These are phyloP conservation scores for Teunomyces tritomae DNA, from an alignment of 805 yeast genomes.

Conservation along the genomic window DNA sequence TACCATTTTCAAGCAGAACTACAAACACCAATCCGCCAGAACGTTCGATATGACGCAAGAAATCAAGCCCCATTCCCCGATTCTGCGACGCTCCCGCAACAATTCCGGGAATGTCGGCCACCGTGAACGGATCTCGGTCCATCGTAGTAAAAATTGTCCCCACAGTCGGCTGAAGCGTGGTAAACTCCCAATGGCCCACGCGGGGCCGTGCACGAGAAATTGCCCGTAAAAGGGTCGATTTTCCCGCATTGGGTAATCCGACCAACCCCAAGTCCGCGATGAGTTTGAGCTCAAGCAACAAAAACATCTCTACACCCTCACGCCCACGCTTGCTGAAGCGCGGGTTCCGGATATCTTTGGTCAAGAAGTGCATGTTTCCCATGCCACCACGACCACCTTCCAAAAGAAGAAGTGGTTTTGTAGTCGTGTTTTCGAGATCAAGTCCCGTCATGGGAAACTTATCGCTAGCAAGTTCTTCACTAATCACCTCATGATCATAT, in stretches of 20 bases:
- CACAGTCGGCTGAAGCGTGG: slow-evolving; percentile 86
- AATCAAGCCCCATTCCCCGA: slow-evolving; percentile 91
- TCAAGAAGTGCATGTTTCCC: slow-evolving; percentile 94
- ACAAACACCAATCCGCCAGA: slow-evolving; percentile 89
- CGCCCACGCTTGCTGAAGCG: slow-evolving; percentile 84
- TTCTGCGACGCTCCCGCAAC: slow-evolving; percentile 83
- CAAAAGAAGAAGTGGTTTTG: slow-evolving; percentile 62
- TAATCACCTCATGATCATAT: slow-evolving; percentile 58
- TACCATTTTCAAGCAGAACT: slow-evolving; percentile 62
- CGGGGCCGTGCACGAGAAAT: slow-evolving; percentile 87
- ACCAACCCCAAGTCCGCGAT: slow-evolving; percentile 93
- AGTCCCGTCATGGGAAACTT: slow-evolving; percentile 78
- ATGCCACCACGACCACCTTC: slow-evolving; percentile 92
- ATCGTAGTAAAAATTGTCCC: slow-evolving; percentile 77
- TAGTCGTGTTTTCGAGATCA: slow-evolving; percentile 49
- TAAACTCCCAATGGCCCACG: slow-evolving; percentile 96
- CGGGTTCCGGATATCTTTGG: slow-evolving; percentile 83
- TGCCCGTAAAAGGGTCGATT: slow-evolving; percentile 81
- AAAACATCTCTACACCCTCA: slow-evolving; percentile 58
- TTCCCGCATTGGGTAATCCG: slow-evolving; percentile 96
- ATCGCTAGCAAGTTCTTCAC: slow-evolving; percentile 61
- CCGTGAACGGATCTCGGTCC: slow-evolving; percentile 73
- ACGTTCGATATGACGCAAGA: slow-evolving; percentile 87
- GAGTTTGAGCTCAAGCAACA: slow-evolving; percentile 79
- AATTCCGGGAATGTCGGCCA: slow-evolving; percentile 97